Evolutionary conservation across 2,329 filamentous ascomycete species (phyloP).

Genomic region (Botrytis paeoniae): DNA sequence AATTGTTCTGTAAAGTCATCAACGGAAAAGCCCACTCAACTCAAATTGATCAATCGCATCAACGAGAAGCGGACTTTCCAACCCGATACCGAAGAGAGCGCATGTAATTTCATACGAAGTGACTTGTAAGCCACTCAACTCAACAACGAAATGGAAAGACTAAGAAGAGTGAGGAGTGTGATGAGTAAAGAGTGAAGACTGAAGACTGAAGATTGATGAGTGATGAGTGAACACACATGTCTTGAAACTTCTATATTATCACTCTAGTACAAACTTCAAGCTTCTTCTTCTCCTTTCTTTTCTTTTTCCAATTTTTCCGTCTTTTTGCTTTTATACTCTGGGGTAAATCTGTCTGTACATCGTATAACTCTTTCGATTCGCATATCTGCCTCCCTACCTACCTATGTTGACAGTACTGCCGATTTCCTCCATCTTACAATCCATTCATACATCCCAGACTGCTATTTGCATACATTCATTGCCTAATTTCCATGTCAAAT

Average conservation of each 20-base stretch:
- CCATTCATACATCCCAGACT: background rate
- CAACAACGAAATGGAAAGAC: background rate
- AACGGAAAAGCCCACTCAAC: background rate
- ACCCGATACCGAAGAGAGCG: background rate
- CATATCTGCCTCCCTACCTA: background rate
- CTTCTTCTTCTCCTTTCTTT: background rate
- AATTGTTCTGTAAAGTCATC: background rate
- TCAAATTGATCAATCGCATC: background rate
- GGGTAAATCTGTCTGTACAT: background rate
- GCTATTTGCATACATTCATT: background rate
- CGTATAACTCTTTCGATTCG: background rate
- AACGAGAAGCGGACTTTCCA: background rate
- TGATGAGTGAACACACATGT: background rate
- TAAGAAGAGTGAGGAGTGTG: background rate
- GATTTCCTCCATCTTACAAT: background rate
- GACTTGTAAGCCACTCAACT: background rate
- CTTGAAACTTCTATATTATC: background rate
- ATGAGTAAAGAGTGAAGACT: no score
- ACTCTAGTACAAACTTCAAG: background rate
- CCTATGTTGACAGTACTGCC: background rate
- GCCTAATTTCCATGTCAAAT: conserved; percentile 15
- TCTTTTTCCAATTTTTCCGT: background rate
- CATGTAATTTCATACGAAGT: background rate
- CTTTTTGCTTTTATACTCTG: background rate
- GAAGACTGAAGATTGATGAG: background rate